Evolutionary conservation across 768 basidiomycete species (phyloP).

Genomic region (Trametes villosa): DNA sequence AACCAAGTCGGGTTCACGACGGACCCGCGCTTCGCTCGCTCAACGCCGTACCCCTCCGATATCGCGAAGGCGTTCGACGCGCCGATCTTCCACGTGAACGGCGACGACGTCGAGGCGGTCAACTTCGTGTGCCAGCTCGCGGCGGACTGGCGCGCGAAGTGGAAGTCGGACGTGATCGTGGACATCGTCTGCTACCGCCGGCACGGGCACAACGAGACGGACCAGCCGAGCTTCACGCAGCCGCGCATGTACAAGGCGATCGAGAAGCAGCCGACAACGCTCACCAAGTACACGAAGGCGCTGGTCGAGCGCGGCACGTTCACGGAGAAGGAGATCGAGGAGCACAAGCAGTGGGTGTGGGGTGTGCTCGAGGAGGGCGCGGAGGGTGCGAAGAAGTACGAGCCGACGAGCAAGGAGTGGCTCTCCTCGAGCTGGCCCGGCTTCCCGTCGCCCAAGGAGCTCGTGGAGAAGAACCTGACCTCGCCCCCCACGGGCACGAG

Average conservation of each 20-base stretch:
- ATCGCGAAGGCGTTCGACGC: constrained; percentile 98
- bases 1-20: constrained; percentile 99
- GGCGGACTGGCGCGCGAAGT: constrained; percentile 97
- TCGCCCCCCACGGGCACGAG: constrained; percentile 84
- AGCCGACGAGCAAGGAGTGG: constrained; percentile 95
- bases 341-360: constrained; percentile 99
- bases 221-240: constrained; percentile 98
- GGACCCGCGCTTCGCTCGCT: constrained; percentile 95
- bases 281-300: constrained; percentile 91
- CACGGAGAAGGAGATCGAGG: constrained; percentile 93
- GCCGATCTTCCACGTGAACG: constrained; percentile 99
- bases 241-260: constrained; percentile 99
- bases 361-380: constrained; percentile 97
- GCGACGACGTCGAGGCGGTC: constrained; percentile 97
- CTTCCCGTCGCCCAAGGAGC: constrained; percentile 95
- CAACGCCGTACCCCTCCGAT: constrained; percentile 97
- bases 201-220: constrained; percentile 99
- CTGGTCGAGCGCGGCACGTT: constrained; percentile 90
- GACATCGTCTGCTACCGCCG: constrained; percentile 99
- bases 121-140: constrained; percentile 98
- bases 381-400: constrained; percentile 91
- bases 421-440: constrained; percentile 97
- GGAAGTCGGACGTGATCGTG: constrained; percentile 97
- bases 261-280: constrained; percentile 87
- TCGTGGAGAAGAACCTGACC: constrained; percentile 92